Percentiles rank a stretch among this genome's conserved stretches.
phyloP scores from a whole-genome alignment of 2,329 filamentous ascomycete species.

The Diplodia sapinea region DNA sequence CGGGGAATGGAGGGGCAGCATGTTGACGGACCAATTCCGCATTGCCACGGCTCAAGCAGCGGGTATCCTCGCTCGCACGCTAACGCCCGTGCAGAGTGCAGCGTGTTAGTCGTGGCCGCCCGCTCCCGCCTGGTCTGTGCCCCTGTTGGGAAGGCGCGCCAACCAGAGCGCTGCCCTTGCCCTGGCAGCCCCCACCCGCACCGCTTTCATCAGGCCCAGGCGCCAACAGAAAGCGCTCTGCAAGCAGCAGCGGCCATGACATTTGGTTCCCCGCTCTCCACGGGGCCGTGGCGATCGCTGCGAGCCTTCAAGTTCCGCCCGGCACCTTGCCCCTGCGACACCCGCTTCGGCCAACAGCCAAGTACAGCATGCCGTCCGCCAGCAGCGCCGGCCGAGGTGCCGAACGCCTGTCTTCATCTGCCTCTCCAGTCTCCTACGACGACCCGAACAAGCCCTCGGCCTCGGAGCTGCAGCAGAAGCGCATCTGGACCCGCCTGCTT shows the following conservation, averaged over 20 bases:
- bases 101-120: slow-evolving; percentile 22
- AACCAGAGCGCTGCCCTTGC: not conserved
- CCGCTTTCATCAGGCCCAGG: not conserved
- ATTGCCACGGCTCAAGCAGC: slow-evolving; percentile 27
- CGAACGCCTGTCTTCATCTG: slow-evolving; percentile 15
- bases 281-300: slow-evolving; percentile 10
- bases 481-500: slow-evolving; percentile 33
- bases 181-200: not conserved
- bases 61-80: slow-evolving; percentile 14
- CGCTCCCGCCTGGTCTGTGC: not conserved
- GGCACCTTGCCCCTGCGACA: slow-evolving; percentile 20
- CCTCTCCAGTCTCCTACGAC: slow-evolving; percentile 34
- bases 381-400: slow-evolving; percentile 30
- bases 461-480: slow-evolving; percentile 34
- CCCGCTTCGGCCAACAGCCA: slow-evolving; percentile 6
- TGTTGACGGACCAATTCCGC: slow-evolving; percentile 30
- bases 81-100: not conserved
- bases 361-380: slow-evolving; percentile 17
- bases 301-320: slow-evolving; percentile 30
- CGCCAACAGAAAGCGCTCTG: not conserved
- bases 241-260: slow-evolving; percentile 9
- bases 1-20: slow-evolving; percentile 23
- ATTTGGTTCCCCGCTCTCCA: slow-evolving; percentile 15
- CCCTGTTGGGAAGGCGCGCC: not conserved
- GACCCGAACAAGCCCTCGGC: slow-evolving; percentile 40